phyloP scores from a whole-genome alignment of 345 rosid genomes.

The Aquilaria yunnanensis region DNA sequence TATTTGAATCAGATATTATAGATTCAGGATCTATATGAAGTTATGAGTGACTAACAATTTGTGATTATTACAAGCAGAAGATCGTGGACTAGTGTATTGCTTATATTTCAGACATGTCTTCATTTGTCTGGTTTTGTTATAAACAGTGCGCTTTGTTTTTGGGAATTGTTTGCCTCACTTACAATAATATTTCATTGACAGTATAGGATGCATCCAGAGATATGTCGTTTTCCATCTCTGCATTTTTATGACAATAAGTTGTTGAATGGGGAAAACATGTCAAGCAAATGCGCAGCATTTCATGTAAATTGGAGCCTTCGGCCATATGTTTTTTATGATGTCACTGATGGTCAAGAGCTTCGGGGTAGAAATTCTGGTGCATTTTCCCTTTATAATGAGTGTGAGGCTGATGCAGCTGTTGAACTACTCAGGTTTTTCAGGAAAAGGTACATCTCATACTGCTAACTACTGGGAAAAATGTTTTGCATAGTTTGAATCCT shows the following conservation, averaged over 20 bases:
- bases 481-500: conserved; percentile 1
- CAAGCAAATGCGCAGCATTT: conserved; percentile 61
- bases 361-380: conserved; percentile 71
- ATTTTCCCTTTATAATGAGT: conserved; percentile 72
- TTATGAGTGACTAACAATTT: too few species aligned
- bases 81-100: too few species aligned
- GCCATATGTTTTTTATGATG: conserved; percentile 80
- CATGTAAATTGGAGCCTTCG: conserved; percentile 64
- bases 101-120: too few species aligned
- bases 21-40: too few species aligned
- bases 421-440: conserved; percentile 63
- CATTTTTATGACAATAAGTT: conserved; percentile 85
- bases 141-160: too few species aligned
- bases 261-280: conserved; percentile 69
- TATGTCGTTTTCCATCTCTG: conserved; percentile 78
- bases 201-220: conserved; percentile 99
- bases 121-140: too few species aligned
- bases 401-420: conserved; percentile 87
- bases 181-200: conserved; percentile 29
- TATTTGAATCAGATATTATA: too few species aligned
- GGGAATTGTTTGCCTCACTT: too few species aligned
- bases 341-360: conserved; percentile 77
- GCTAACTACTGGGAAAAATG: background rate
- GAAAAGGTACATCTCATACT: conserved; percentile 41
- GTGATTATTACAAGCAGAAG: too few species aligned